phyloP scores from a whole-genome alignment of 2,329 filamentous ascomycete species.

The Phialophora tarda region DNA sequence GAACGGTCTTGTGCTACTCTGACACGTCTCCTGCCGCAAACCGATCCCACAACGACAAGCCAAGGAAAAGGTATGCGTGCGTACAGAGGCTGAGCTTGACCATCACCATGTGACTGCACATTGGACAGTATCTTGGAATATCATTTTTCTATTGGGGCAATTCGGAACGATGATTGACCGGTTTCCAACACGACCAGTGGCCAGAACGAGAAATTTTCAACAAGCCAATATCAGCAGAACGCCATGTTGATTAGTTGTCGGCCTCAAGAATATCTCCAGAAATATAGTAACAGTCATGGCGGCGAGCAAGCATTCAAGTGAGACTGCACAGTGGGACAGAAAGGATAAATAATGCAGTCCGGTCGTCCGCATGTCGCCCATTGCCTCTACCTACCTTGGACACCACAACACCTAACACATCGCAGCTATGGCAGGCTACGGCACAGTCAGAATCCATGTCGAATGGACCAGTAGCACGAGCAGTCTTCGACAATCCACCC shows the following conservation, averaged over 20 bases:
- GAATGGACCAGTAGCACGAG: background rate
- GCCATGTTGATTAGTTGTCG: background rate
- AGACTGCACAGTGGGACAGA: background rate
- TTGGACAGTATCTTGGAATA: background rate
- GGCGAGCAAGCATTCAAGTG: background rate
- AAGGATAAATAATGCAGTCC: background rate
- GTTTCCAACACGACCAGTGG: background rate
- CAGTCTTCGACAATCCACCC: conserved; percentile 21
- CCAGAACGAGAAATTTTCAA: background rate
- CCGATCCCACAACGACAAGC: background rate
- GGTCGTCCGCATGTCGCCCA: too few species aligned
- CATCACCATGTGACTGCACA: background rate
- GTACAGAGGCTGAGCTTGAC: background rate
- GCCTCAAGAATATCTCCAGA: background rate
- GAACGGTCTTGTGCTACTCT: background rate
- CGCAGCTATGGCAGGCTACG: conserved; percentile 6
- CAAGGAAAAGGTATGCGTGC: background rate
- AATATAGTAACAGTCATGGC: background rate
- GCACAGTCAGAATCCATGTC: conserved; percentile 13
- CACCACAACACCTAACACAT: background rate
- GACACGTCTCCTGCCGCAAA: background rate
- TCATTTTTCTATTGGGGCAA: background rate
- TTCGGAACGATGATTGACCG: background rate
- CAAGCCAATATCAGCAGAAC: background rate
- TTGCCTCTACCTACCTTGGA: background rate